A percentile compares a stretch with the other conserved stretches of the same genome.
phyloP scores from a whole-genome alignment of 768 basidiomycete species.

The Lentinula sp. region DNA sequence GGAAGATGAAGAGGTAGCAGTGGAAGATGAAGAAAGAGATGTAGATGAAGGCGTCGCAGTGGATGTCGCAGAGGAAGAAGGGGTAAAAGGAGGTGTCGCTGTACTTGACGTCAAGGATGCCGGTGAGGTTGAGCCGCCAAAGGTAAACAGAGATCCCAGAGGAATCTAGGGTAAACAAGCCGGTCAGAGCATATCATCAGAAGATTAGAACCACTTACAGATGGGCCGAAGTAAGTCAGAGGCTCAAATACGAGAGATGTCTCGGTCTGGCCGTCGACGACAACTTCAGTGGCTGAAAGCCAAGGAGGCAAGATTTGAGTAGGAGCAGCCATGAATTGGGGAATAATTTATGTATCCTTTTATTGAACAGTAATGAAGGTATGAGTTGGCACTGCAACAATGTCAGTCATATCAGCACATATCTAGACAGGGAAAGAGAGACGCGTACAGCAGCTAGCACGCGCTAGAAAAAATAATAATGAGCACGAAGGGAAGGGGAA shows the following conservation, averaged over 20 bases:
- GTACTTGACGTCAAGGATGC: constrained; percentile 23
- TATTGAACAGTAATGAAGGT: neutral
- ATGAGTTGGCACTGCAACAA: neutral
- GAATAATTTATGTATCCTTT: neutral
- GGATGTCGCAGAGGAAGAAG: constrained; percentile 24
- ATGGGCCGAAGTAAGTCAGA: constrained; percentile 78
- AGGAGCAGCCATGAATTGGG: constrained; percentile 45
- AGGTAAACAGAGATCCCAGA: constrained; percentile 64
- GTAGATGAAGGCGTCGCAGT: constrained; percentile 18
- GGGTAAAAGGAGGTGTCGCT: constrained; percentile 20
- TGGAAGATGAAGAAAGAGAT: too few relatives aligned
- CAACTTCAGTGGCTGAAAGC: constrained; percentile 52
- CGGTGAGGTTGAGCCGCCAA: constrained; percentile 71
- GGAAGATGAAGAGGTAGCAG: constrained; percentile 24
- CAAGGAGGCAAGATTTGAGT: constrained; percentile 70
- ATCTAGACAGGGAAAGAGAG: neutral
- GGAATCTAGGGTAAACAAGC: constrained; percentile 53
- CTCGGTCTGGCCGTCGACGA: constrained; percentile 48
- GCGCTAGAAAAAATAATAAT: neutral
- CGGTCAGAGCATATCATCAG: neutral
- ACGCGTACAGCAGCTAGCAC: neutral
- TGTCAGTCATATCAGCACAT: neutral
- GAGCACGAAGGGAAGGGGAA: neutral
- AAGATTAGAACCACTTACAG: constrained; percentile 44
- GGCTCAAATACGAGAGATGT: constrained; percentile 58